These are phyloP conservation scores for Hypoxylon perforatum DNA, from an alignment of 495 filamentous ascomycete genomes.

Conservation along the genomic window DNA sequence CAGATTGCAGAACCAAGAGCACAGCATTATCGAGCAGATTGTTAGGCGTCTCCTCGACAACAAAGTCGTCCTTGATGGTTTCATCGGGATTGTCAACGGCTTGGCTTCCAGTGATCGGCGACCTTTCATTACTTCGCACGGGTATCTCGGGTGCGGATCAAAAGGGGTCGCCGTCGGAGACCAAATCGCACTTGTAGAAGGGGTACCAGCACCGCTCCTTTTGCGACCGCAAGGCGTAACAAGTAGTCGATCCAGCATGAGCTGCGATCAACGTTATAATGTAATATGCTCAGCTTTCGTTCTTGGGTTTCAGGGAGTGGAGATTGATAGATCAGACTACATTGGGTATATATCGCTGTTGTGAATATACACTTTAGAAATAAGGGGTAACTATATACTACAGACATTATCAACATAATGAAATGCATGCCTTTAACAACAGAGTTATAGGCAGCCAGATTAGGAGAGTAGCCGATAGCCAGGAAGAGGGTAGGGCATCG, in stretches of 20 bases:
- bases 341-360: no score
- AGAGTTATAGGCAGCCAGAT: neutral
- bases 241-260: no score
- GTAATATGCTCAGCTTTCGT: no score
- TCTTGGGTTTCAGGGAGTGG: no score
- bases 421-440: no score
- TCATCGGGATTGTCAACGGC: neutral
- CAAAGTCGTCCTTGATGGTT: neutral
- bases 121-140: neutral
- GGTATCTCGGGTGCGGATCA: neutral
- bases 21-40: neutral
- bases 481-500: neutral
- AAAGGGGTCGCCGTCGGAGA: neutral
- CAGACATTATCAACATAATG: no score
- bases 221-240: neutral
- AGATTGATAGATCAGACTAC: no score
- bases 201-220: neutral
- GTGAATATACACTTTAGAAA: no score
- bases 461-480: neutral
- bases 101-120: neutral
- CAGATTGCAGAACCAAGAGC: no score
- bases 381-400: no score
- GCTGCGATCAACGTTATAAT: no score
- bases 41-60: neutral
- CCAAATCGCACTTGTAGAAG: neutral